phyloP scores from a whole-genome alignment of 768 basidiomycete species.

The Amyloporia xantha region DNA sequence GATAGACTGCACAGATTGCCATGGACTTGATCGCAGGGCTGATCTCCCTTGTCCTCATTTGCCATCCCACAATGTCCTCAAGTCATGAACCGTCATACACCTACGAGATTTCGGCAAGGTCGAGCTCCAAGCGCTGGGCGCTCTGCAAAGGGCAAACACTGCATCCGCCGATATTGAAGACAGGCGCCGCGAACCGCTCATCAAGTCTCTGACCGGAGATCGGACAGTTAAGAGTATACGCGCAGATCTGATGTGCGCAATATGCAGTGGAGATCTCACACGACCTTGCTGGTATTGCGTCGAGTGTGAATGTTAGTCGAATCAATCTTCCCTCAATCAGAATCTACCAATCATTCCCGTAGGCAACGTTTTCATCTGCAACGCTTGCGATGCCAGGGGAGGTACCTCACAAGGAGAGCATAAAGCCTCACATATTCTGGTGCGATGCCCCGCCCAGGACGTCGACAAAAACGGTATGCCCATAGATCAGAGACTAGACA shows the following conservation, averaged over 20 bases:
- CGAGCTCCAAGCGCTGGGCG: slow-evolving; percentile 18
- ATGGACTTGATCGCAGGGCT: slow-evolving; percentile 1
- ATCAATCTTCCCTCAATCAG: not conserved
- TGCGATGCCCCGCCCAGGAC: not conserved
- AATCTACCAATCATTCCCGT: not conserved
- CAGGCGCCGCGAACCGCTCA: not conserved
- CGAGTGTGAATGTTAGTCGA: slow-evolving; percentile 17
- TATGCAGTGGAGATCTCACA: slow-evolving; percentile 14
- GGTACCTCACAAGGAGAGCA: not conserved
- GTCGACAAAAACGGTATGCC: not conserved
- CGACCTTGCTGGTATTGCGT: slow-evolving; percentile 29
- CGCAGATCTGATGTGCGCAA: slow-evolving; percentile 14
- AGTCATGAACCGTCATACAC: slow-evolving; percentile 18
- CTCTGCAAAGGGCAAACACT: slow-evolving; percentile 12
- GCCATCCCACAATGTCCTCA: slow-evolving; percentile 26
- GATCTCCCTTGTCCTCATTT: slow-evolving; percentile 19
- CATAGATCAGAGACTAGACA: not conserved
- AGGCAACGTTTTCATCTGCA: slow-evolving; percentile 20
- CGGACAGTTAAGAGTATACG: not conserved
- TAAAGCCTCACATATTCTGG: not conserved
- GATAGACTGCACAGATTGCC: slow-evolving; percentile 23
- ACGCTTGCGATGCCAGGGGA: slow-evolving; percentile 16
- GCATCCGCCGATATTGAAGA: slow-evolving; percentile 6
- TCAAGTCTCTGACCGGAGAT: not conserved
- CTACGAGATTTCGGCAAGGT: slow-evolving; percentile 13